Percentiles rank a stretch among this genome's conserved stretches.
phyloP scores from a whole-genome alignment of 306 rosid species.

The Cercis canadensis region DNA sequence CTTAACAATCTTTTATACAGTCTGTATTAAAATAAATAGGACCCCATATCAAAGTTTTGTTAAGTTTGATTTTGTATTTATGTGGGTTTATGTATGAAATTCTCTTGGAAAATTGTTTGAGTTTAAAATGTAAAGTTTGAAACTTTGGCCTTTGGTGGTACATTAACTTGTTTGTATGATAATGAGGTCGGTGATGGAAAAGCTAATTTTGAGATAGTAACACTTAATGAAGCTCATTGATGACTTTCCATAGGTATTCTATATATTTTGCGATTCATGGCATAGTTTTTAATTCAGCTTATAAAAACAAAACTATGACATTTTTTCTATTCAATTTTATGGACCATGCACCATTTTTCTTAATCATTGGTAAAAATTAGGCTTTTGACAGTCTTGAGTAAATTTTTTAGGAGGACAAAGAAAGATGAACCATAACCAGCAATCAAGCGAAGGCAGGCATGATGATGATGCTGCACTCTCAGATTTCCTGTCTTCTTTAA shows the following conservation, averaged over 20 bases:
- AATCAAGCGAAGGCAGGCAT: slow-evolving; percentile 68
- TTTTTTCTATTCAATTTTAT: not conserved
- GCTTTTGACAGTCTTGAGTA: slow-evolving; percentile 6
- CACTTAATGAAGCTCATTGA: not conserved
- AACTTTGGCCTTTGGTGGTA: not conserved
- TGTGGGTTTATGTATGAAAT: not conserved
- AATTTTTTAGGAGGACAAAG: not conserved
- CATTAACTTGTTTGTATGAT: no score
- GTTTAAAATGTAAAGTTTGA: not conserved
- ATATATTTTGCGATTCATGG: not conserved
- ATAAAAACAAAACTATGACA: not conserved
- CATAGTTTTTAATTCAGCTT: not conserved
- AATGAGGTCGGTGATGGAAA: no score
- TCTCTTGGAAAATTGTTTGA: not conserved
- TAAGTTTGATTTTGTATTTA: no score
- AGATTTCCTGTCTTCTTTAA: slow-evolving; percentile 79
- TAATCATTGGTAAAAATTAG: not conserved
- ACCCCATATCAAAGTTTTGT: no score
- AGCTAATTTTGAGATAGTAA: not conserved
- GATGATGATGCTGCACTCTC: slow-evolving; percentile 81
- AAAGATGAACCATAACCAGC: slow-evolving; percentile 62
- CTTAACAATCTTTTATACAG: no score
- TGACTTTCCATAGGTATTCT: not conserved
- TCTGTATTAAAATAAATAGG: no score
- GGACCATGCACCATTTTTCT: not conserved